phyloP scores from a whole-genome alignment of 129 eudicot species.

The Artemisia tridentata region DNA sequence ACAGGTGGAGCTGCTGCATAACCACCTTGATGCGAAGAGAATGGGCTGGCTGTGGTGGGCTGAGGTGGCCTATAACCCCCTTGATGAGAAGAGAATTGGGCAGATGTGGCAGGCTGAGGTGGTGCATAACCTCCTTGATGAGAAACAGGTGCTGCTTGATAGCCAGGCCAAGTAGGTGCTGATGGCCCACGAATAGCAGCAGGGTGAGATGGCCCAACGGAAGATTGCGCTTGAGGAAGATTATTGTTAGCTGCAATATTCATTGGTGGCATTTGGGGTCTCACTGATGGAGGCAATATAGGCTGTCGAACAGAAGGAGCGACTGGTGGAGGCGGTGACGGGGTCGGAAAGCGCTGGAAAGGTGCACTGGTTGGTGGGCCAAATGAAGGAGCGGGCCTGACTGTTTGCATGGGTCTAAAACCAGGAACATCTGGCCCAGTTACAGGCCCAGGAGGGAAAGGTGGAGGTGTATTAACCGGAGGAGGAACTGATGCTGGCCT shows the following conservation, averaged over 20 bases:
- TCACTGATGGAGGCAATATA: constrained; percentile 41
- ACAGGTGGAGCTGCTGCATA: constrained; percentile 52
- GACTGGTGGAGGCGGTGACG: constrained; percentile 51
- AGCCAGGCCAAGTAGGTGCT: constrained; percentile 56
- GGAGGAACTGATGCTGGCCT: constrained; percentile 42
- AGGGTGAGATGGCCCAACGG: constrained; percentile 50
- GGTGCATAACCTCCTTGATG: constrained; percentile 20
- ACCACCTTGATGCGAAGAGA: constrained; percentile 47
- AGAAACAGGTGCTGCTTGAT: constrained; percentile 43
- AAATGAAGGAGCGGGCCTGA: constrained; percentile 48
- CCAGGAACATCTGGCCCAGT: constrained; percentile 46
- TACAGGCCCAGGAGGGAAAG: constrained; percentile 45
- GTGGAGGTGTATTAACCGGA: constrained; percentile 39
- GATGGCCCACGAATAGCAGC: constrained; percentile 39
- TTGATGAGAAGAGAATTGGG: constrained; percentile 21
- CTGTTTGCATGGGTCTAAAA: constrained; percentile 52
- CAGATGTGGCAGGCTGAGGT: constrained; percentile 6
- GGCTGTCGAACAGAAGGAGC: constrained; percentile 46
- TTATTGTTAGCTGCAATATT: constrained; percentile 47
- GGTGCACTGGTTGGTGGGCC: constrained; percentile 62
- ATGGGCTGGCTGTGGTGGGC: constrained; percentile 47
- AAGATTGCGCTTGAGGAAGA: constrained; percentile 41
- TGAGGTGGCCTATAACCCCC: constrained; percentile 52
- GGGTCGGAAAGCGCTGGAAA: constrained; percentile 63
- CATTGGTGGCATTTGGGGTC: constrained; percentile 46